A percentile compares a stretch with the other conserved stretches of the same genome.
Evolutionary conservation across 2,329 filamentous ascomycete species (phyloP).

Genomic region (Penicillium aurantiogriseum): DNA sequence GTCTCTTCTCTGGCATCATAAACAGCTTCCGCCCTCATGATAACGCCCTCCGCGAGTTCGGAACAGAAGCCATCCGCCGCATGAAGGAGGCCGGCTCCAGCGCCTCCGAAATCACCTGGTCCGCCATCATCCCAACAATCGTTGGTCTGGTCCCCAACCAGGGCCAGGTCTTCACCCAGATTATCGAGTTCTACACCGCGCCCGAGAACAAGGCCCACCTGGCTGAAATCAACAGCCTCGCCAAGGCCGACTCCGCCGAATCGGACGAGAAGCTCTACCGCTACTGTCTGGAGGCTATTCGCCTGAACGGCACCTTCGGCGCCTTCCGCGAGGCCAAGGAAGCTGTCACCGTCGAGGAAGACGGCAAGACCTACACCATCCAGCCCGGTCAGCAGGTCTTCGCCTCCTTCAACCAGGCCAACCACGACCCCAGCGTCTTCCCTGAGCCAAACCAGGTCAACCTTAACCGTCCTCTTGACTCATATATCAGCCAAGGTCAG

Average conservation of each 20-base stretch:
- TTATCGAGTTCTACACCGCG: slow-evolving; percentile 70
- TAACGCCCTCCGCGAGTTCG: slow-evolving; percentile 61
- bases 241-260: slow-evolving; percentile 55
- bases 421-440: slow-evolving; percentile 59
- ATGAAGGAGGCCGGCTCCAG: slow-evolving; percentile 63
- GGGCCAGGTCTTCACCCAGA: slow-evolving; percentile 68
- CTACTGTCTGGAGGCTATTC: slow-evolving; percentile 70
- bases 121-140: slow-evolving; percentile 66
- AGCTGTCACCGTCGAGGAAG: slow-evolving; percentile 53
- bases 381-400: slow-evolving; percentile 61
- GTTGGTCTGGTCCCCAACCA: slow-evolving; percentile 69
- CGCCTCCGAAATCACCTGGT: slow-evolving; percentile 66
- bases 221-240: slow-evolving; percentile 60
- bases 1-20: slow-evolving; percentile 54
- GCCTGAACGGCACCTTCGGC: slow-evolving; percentile 63
- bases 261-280: slow-evolving; percentile 64
- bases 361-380: slow-evolving; percentile 50
- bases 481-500: slow-evolving; percentile 64
- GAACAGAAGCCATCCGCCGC: slow-evolving; percentile 63
- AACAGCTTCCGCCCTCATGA: slow-evolving; percentile 51
- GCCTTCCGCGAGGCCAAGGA: slow-evolving; percentile 57
- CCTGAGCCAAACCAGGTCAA: slow-evolving; percentile 61
- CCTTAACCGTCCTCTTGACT: slow-evolving; percentile 61
- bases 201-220: slow-evolving; percentile 56
- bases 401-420: slow-evolving; percentile 59